Base-by-base conservation (phyloP, 2,329 filamentous ascomycete genomes). In the Gremmenia infestans region DNA sequence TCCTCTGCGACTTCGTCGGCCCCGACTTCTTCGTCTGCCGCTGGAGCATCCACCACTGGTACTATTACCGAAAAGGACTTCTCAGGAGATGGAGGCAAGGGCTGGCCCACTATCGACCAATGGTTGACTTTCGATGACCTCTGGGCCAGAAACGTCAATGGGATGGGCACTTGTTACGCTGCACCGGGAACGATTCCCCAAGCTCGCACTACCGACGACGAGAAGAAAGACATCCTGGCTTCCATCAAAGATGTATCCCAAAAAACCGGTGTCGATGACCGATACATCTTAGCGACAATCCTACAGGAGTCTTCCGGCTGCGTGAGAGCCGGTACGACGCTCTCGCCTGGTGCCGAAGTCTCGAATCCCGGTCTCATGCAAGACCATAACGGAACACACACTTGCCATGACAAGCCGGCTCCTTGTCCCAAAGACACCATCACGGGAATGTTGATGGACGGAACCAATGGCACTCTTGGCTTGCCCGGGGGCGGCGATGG, bases 391-490 rank as follows among this genome's bases (percentile, higher is more conserved):
- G 56, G 56, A 5, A 22, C 36, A 14, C 48, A 42, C 17, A 49
- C 43, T 35, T 58, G 56, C 45, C 36, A 47, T 35, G 32, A 25
- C 11, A 25, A 47, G 8, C 42, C 52, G 6, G 46, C 43, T 11
- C 43, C 56, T 32, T 58, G 56, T 25, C 52, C 56, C 4, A n/a
- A 45, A 11, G 22, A 43, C 14, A 36, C 49, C 25, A 58, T 58
- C 35, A 51, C 43, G 4, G 40, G 53, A n/a, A 74, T 74, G 72
- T 71, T 75, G 39, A 52, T 58, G 14, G 72, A 75, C 53, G 73
- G 73, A 45, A 65, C 59, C 15, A 35, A 50, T 19, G 73, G 73
- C 25, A 72, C 71, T 7, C 28, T 39, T 6, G 37, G 7, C 14
- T 14, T 39, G 6, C 6, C 14, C 1, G 40, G 54, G 14, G 55